phyloP scores from a whole-genome alignment of 495 filamentous ascomycete genomes.

The Podospora australis region DNA sequence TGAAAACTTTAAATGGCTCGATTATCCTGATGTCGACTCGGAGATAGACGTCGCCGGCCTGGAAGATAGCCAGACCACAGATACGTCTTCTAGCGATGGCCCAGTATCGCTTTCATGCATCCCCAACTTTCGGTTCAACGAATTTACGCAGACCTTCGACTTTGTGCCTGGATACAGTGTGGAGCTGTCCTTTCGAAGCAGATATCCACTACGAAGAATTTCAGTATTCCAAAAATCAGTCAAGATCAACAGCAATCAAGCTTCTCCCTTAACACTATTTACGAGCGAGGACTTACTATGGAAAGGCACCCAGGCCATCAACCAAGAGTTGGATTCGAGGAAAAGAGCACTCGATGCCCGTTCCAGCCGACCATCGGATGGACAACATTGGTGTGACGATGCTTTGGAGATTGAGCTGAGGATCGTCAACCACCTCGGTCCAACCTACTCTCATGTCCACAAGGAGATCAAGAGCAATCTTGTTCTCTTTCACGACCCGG shows the following conservation, averaged over 20 bases:
- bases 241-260: constrained; percentile 34
- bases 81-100: constrained; percentile 24
- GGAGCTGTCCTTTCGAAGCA: constrained; percentile 32
- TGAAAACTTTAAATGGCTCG: constrained; percentile 36
- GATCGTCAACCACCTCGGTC: constrained; percentile 38
- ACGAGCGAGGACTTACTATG: constrained; percentile 36
- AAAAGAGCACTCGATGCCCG: constrained; percentile 28
- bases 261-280: constrained; percentile 33
- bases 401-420: constrained; percentile 33
- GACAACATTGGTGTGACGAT: constrained; percentile 28
- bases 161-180: constrained; percentile 39
- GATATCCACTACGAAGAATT: constrained; percentile 27
- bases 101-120: constrained; percentile 33
- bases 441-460: constrained; percentile 27
- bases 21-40: constrained; percentile 30
- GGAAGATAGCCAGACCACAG: constrained; percentile 24
- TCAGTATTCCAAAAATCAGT: constrained; percentile 23
- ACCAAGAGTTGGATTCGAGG: constrained; percentile 29
- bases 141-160: constrained; percentile 37
- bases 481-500: constrained; percentile 31
- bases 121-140: constrained; percentile 35
- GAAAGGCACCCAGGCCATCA: constrained; percentile 29
- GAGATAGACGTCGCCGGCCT: too few species aligned
- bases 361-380: constrained; percentile 22
- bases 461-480: constrained; percentile 33